Evolutionary conservation across 2,329 filamentous ascomycete species (phyloP).

Genomic region (Ophioceras dolichostomum): DNA sequence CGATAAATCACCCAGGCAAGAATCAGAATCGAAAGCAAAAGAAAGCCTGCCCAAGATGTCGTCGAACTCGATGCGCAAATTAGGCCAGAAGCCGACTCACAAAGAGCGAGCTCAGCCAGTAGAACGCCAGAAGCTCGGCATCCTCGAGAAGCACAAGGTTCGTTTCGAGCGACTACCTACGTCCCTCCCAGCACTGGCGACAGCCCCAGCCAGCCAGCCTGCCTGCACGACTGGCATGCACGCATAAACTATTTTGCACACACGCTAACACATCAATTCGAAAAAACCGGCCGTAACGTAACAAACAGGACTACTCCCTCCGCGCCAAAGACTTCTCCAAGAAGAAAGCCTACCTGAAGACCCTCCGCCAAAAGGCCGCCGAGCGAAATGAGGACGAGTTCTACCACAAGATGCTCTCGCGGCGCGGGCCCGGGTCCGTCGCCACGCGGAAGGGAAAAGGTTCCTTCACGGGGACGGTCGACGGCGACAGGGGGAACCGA

Average conservation of each 20-base stretch:
- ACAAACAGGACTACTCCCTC: conserved; percentile 51
- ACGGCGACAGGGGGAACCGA: conserved; percentile 45
- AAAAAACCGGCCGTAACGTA: too few species aligned
- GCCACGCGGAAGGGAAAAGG: conserved; percentile 23
- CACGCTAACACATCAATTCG: too few species aligned
- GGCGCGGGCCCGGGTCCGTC: conserved; percentile 38
- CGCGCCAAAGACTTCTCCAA: conserved; percentile 54
- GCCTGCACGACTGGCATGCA: too few species aligned
- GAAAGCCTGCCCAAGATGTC: too few species aligned
- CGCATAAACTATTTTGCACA: too few species aligned
- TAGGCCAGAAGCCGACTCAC: conserved; percentile 72
- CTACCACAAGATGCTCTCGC: conserved; percentile 58
- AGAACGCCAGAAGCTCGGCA: conserved; percentile 74
- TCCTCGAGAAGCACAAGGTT: conserved; percentile 93
- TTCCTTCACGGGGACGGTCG: conserved; percentile 41
- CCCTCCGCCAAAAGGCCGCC: conserved; percentile 46
- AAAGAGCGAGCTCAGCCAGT: conserved; percentile 79
- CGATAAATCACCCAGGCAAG: background rate
- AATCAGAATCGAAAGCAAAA: too few species aligned
- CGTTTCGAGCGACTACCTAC: too few species aligned
- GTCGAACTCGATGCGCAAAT: conserved; percentile 40
- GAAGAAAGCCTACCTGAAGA: conserved; percentile 49
- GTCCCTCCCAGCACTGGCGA: too few species aligned
- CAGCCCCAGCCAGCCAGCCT: too few species aligned
- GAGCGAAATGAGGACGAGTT: conserved; percentile 63